A percentile compares a stretch with the other conserved stretches of the same genome.
Conservation (phyloP, 2,329 filamentous ascomycete species). For the Curvularia verruculosa region DNA sequence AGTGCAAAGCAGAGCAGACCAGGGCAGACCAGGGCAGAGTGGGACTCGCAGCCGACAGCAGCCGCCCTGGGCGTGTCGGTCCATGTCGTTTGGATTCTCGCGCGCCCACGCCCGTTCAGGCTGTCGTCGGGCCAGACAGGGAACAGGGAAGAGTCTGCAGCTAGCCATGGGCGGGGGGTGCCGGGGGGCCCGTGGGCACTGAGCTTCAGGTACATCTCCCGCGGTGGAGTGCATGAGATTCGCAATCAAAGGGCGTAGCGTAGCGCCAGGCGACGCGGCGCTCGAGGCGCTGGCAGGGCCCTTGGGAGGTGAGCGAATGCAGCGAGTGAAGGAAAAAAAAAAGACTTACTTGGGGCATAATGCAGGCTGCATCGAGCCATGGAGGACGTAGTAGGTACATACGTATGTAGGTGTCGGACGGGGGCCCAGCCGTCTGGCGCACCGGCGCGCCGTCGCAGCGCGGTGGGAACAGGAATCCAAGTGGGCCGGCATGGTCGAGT, state of each 20-base stretch:
- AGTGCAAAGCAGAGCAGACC: no score
- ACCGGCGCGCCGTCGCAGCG: constrained; percentile 3
- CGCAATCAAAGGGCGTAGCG: not conserved
- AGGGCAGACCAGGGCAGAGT: no score
- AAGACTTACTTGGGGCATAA: constrained; percentile 12
- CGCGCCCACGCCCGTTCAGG: constrained; percentile 1
- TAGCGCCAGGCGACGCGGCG: not conserved
- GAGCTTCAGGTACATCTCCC: constrained; percentile 43
- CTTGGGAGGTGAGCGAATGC: constrained; percentile 1
- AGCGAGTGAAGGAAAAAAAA: no score
- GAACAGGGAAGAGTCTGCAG: constrained; percentile 27
- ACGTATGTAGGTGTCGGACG: no score
- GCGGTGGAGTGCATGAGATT: constrained; percentile 19
- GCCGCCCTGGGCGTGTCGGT: constrained; percentile 20
- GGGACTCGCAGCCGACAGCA: constrained; percentile 37
- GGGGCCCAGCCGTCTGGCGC: constrained; percentile 14
- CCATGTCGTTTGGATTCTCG: no score
- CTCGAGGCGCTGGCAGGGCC: no score
- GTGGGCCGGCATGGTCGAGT: constrained; percentile 19
- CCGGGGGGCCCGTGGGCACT: constrained; percentile 19
- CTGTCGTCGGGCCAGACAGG: constrained; percentile 9
- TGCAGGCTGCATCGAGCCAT: not conserved
- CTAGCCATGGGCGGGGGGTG: constrained; percentile 29
- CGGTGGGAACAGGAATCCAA: no score
- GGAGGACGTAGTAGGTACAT: no score